These are phyloP conservation scores for Ophiostoma piceae DNA, from an alignment of 2,329 filamentous ascomycete species.

Conservation along the genomic window DNA sequence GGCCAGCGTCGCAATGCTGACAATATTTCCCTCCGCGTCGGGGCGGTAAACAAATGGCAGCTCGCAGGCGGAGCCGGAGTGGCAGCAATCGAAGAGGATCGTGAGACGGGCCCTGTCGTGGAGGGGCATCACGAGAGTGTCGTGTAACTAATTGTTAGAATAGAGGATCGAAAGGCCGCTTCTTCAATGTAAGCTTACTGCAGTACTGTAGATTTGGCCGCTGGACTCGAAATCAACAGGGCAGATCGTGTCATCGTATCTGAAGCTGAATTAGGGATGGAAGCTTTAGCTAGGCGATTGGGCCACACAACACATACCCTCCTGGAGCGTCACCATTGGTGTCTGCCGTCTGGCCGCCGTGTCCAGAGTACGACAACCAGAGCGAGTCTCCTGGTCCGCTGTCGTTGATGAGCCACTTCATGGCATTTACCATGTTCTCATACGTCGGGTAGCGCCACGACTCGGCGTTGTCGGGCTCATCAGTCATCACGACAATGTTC, in stretches of 20 bases:
- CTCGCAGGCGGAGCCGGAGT: slow-evolving; percentile 55
- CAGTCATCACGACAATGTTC: slow-evolving; percentile 37
- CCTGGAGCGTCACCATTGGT: slow-evolving; percentile 35
- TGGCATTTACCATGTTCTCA: slow-evolving; percentile 43
- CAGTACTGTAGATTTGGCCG: slow-evolving; percentile 50
- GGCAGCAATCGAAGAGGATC: slow-evolving; percentile 57
- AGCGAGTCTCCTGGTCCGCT: slow-evolving; percentile 46
- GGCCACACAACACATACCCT: neutral
- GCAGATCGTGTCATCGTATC: slow-evolving; percentile 48
- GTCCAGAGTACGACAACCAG: slow-evolving; percentile 56
- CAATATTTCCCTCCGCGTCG: slow-evolving; percentile 52
- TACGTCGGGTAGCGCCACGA: slow-evolving; percentile 35
- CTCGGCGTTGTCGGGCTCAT: slow-evolving; percentile 33
- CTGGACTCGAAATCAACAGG: slow-evolving; percentile 48
- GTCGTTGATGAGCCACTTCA: slow-evolving; percentile 51
- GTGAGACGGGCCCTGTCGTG: slow-evolving; percentile 48
- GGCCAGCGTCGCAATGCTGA: slow-evolving; percentile 38
- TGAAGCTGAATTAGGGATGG: slow-evolving; percentile 8
- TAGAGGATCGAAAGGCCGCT: neutral
- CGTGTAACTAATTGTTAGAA: slow-evolving; percentile 37
- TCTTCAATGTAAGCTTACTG: slow-evolving; percentile 21
- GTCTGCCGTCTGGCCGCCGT: slow-evolving; percentile 50
- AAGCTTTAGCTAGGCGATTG: neutral
- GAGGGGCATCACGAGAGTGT: slow-evolving; percentile 47
- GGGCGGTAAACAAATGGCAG: slow-evolving; percentile 54